These are phyloP conservation scores for Fonsecaea pedrosoi DNA, from an alignment of 2,329 filamentous ascomycete genomes.

Conservation along the genomic window DNA sequence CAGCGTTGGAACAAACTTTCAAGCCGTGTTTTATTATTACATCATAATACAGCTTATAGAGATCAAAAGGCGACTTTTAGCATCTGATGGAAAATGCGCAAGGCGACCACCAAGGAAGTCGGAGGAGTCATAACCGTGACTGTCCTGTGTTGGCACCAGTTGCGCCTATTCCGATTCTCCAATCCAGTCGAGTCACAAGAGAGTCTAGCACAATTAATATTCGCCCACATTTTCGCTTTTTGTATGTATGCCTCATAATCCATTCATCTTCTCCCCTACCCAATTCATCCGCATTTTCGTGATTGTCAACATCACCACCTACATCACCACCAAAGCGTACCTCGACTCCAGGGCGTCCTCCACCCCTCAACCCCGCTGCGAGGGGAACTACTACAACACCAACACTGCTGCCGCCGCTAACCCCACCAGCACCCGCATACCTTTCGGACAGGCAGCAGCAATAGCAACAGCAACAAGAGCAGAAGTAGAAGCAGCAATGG, in stretches of 20 bases:
- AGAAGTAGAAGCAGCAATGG: conserved; percentile 60
- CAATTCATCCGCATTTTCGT: conserved; percentile 46
- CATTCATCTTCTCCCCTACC: conserved; percentile 35
- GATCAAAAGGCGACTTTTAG: no score
- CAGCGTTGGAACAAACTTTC: not conserved
- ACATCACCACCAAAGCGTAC: conserved; percentile 30
- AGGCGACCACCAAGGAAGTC: not conserved
- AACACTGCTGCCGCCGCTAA: not conserved
- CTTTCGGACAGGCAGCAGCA: no score
- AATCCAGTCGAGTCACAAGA: not conserved
- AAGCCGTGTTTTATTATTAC: not conserved
- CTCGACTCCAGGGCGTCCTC: conserved; percentile 13
- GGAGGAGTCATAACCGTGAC: not conserved
- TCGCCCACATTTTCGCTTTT: not conserved
- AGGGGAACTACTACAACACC: not conserved
- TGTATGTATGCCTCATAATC: conserved; percentile 30
- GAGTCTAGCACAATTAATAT: not conserved
- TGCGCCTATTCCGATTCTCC: no score
- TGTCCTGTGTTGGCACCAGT: no score
- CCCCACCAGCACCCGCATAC: not conserved
- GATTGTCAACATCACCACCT: conserved; percentile 40
- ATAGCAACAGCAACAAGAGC: not conserved
- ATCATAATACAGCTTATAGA: not conserved
- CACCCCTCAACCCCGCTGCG: not conserved
- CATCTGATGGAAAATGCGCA: not conserved